These are phyloP conservation scores for Alternaria ventricosa DNA, from an alignment of 2,329 filamentous ascomycete species.

Conservation along the genomic window DNA sequence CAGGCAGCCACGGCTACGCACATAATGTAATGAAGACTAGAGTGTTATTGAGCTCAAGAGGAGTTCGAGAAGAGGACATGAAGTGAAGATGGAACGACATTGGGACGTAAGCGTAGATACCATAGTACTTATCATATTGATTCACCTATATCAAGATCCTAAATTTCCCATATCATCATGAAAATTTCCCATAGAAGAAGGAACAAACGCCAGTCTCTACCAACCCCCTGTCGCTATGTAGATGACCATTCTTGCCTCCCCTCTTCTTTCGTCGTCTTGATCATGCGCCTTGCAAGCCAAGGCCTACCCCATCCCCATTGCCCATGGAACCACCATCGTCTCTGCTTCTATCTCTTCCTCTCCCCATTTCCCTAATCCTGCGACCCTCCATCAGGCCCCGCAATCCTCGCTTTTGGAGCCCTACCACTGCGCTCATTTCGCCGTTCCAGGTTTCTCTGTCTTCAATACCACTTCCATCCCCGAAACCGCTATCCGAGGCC, in stretches of 20 bases:
- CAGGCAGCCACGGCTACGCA: background rate
- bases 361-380: constrained; percentile 76
- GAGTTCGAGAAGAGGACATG: too few species aligned
- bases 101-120: background rate
- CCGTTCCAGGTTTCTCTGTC: constrained; percentile 77
- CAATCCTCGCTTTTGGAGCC: constrained; percentile 90
- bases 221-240: constrained; percentile 18
- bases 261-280: background rate
- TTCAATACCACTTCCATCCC: constrained; percentile 43
- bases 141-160: background rate
- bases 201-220: constrained; percentile 1
- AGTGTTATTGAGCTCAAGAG: background rate
- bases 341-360: constrained; percentile 43
- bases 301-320: constrained; percentile 35
- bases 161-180: constrained; percentile 1
- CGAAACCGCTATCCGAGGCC: constrained; percentile 43
- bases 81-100: background rate
- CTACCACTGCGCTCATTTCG: constrained; percentile 87
- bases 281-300: constrained; percentile 35
- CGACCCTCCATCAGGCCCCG: constrained; percentile 94
- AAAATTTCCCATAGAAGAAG: background rate
- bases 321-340: constrained; percentile 32
- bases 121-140: background rate
- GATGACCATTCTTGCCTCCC: constrained; percentile 3
- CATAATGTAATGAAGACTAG: background rate